Evolutionary conservation across 345 rosid genomes (phyloP), one percentile per base, ranked within the genome.

Genomic region (Rhizophora mangle): DNA sequence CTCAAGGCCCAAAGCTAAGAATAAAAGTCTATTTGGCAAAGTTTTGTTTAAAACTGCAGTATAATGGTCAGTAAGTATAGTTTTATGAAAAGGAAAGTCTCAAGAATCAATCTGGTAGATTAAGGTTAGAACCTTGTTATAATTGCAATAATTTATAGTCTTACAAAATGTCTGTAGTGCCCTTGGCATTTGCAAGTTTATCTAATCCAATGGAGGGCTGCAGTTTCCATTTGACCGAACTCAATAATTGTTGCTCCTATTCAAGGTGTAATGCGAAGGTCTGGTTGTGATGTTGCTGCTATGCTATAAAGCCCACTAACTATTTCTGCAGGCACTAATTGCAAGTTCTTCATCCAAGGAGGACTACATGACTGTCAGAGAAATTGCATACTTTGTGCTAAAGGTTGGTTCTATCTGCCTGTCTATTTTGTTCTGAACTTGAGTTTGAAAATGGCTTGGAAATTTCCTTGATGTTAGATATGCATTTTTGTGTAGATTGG

Each of bases 341-440:
- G 99, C 99, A 52, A 86, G 90, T 81, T 83, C 84, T 71, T 72
- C 82, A 57, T 91, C 97, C 63, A 84, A 84, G 82, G 84, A 83
- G 51, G 96, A 94, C 74, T 84, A 84, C 68, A 79, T 69, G 47
- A 79, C 86, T 27, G 96, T 86, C 70, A 91, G 71, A 83, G 89
- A 89, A 75, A 76, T 88, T 67, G 80, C 96, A 21, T 74, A 79
- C 65, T 88, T 88, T 71, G 92, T 91, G 62, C 76, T 95, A 51
- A 95, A 87, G 89, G 97, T 86, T 56, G 71, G 81, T 61, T 63
- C 76, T 51, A 20, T 68, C 62, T 29, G 60, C 66, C 52, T 49
- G 43, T 53, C 29, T 6, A 20, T 31, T 49, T 21, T 73, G 24
- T 59, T 61, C 49, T 69, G 7, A 36, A 60, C 30, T 68, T 51